phyloP scores from a whole-genome alignment of 331 rosid species.

The Malus hybrid region DNA sequence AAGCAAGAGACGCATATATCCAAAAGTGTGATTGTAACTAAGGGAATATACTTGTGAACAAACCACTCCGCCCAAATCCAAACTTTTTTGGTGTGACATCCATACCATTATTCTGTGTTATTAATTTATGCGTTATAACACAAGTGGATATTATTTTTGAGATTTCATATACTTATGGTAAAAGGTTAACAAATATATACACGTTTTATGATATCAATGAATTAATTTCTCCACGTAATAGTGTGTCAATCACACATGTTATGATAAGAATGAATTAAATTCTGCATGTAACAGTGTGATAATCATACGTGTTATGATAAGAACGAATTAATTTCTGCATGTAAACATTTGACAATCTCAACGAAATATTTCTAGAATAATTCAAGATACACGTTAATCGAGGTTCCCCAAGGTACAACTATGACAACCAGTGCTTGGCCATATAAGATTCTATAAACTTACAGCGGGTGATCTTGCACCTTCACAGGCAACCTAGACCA shows the following conservation, averaged over 20 bases:
- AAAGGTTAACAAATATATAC: too few relatives aligned
- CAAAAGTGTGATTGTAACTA: neutral
- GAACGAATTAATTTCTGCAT: neutral
- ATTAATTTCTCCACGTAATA: neutral
- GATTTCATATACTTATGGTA: too few relatives aligned
- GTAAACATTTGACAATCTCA: neutral
- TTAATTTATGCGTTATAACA: too few relatives aligned
- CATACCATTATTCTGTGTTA: rapidly evolving
- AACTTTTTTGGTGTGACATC: neutral
- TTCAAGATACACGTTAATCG: neutral
- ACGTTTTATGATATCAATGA: neutral
- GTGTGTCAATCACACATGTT: too few relatives aligned
- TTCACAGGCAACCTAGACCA: neutral
- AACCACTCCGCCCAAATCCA: neutral
- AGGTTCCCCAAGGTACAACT: neutral
- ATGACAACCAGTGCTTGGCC: neutral
- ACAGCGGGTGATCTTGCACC: neutral
- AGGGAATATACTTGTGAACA: neutral
- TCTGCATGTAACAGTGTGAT: too few relatives aligned
- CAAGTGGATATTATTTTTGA: too few relatives aligned
- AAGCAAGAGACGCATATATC: neutral
- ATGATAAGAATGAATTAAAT: too few relatives aligned
- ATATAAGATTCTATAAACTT: neutral
- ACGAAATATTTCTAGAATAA: too few relatives aligned
- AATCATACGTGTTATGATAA: neutral